phyloP scores from a whole-genome alignment of 2,329 filamentous ascomycete genomes.

The Fusarium verticillioides region DNA sequence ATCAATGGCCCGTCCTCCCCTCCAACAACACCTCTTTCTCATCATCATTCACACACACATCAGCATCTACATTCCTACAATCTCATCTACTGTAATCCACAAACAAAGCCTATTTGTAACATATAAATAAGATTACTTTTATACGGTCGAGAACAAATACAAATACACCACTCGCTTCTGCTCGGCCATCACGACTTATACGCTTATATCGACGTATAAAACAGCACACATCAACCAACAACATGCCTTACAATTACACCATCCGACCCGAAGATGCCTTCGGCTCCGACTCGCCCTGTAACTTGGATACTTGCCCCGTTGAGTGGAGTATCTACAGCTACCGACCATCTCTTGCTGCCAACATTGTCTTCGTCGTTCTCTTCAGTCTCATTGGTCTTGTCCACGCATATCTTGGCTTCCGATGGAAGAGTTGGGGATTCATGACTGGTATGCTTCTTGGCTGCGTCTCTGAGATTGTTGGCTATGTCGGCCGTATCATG shows the following conservation, averaged over 20 bases:
- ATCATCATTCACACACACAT: constrained; percentile 18
- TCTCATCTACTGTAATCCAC: background rate
- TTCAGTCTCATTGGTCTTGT: constrained; percentile 56
- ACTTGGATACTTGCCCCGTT: constrained; percentile 58
- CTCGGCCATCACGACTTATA: background rate
- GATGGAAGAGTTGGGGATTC: constrained; percentile 61
- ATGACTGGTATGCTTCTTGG: constrained; percentile 65
- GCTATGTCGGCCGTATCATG: constrained; percentile 70
- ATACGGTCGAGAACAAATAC: background rate
- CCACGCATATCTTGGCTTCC: constrained; percentile 58
- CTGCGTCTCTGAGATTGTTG: constrained; percentile 67
- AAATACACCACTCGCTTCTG: background rate
- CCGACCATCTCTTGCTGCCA: constrained; percentile 63
- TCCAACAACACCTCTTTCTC: constrained; percentile 1
- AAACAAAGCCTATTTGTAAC: constrained; percentile 6
- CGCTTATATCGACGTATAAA: background rate
- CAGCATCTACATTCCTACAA: background rate
- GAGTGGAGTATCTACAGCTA: constrained; percentile 65
- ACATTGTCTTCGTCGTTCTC: constrained; percentile 61
- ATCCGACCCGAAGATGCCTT: constrained; percentile 49
- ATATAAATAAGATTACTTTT: constrained; percentile 34
- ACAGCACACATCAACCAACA: constrained; percentile 3
- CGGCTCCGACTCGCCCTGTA: constrained; percentile 59
- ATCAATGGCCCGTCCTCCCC: constrained; percentile 20
- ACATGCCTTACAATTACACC: constrained; percentile 39